Percentiles rank a stretch among this genome's conserved stretches.
Evolutionary conservation across 345 rosid genomes (phyloP).

Genomic region (Camelina neglecta): DNA sequence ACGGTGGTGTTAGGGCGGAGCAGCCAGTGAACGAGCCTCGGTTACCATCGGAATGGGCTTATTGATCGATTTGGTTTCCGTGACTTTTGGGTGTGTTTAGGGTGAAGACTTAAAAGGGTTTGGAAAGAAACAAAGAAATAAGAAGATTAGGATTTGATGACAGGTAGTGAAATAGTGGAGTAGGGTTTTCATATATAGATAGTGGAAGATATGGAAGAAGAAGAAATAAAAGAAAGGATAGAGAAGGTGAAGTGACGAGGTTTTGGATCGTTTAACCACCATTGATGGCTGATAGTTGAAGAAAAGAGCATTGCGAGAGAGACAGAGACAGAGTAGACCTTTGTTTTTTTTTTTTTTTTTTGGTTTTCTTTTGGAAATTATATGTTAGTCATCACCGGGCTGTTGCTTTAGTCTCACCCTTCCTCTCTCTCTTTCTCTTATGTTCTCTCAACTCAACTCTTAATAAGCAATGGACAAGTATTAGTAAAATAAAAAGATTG

Average conservation of each 20-base stretch:
- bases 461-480: slow-evolving; percentile 17
- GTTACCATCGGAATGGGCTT: slow-evolving; percentile 42
- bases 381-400: not conserved
- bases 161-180: slow-evolving; percentile 31
- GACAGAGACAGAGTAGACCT: not conserved
- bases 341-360: not conserved
- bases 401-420: slow-evolving; percentile 13
- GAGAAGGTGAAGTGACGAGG: slow-evolving; percentile 38
- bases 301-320: slow-evolving; percentile 3
- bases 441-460: slow-evolving; percentile 13
- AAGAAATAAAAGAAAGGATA: slow-evolving; percentile 9
- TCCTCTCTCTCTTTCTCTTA: not conserved
- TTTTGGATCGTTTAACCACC: slow-evolving; percentile 46
- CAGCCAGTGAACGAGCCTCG: slow-evolving; percentile 27
- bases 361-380: not conserved
- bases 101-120: not conserved
- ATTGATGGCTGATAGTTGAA: slow-evolving; percentile 27
- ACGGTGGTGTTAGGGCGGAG: slow-evolving; percentile 21
- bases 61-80: slow-evolving; percentile 5
- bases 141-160: slow-evolving; percentile 21
- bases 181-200: slow-evolving; percentile 15
- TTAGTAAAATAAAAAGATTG: not conserved
- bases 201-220: slow-evolving; percentile 13
- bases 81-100: slow-evolving; percentile 23
- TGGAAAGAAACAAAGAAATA: not conserved